A percentile compares a stretch with the other conserved stretches of the same genome.
phyloP scores from a whole-genome alignment of 2,329 filamentous ascomycete species.

The Fusarium nematophilum region DNA sequence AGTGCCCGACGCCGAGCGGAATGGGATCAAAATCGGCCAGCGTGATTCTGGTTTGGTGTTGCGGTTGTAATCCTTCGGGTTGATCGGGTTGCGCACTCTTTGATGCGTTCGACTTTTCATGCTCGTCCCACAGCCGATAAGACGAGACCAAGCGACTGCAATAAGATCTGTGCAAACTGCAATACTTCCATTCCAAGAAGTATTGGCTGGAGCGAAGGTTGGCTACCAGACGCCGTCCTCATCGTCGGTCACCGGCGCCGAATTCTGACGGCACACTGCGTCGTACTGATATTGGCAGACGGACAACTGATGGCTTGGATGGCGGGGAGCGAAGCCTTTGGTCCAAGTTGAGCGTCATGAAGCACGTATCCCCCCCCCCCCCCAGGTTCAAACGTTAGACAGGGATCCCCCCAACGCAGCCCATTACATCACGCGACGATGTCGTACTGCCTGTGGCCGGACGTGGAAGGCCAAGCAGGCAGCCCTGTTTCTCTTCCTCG shows the following conservation, averaged over 20 bases:
- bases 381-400: constrained; percentile 35
- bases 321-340: constrained; percentile 9
- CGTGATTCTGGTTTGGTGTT: too few species aligned
- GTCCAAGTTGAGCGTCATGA: constrained; percentile 20
- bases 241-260: too few species aligned
- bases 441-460: constrained; percentile 25
- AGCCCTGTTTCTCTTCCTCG: constrained; percentile 17
- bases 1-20: constrained; percentile 22
- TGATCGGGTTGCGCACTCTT: too few species aligned
- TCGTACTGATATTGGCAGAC: constrained; percentile 1
- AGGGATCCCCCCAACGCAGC: constrained; percentile 30
- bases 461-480: constrained; percentile 35
- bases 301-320: constrained; percentile 25
- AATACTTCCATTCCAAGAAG: too few species aligned
- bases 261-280: neutral
- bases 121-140: too few species aligned
- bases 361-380: constrained; percentile 30
- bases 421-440: constrained; percentile 43
- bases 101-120: too few species aligned
- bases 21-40: neutral
- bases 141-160: too few species aligned
- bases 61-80: too few species aligned
- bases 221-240: too few species aligned
- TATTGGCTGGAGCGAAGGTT: too few species aligned
- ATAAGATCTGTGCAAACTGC: too few species aligned